Evolutionary conservation across 441 rosid genomes (phyloP).

Genomic region (Populus hybrid): DNA sequence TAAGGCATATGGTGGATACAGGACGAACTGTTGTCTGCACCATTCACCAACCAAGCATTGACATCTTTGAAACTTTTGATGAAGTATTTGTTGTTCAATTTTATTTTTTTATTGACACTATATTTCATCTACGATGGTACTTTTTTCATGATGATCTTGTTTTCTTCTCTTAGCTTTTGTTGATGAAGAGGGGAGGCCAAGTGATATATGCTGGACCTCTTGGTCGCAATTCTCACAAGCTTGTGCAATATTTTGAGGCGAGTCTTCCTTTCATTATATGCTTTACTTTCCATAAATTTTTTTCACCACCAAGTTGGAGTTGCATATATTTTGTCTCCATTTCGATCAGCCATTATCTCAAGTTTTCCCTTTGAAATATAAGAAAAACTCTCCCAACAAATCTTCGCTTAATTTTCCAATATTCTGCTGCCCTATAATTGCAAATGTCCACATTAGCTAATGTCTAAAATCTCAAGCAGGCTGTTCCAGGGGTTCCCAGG

Average conservation of each 20-base stretch:
- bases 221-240: slow-evolving; percentile 46
- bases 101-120: neutral
- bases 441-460: slow-evolving; percentile 2
- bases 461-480: slow-evolving; percentile 29
- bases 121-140: too few relatives aligned
- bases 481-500: slow-evolving; percentile 50
- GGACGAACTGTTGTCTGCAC: slow-evolving; percentile 88
- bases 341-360: neutral
- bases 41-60: slow-evolving; percentile 85
- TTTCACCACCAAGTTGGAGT: neutral
- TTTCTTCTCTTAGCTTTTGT: slow-evolving; percentile 30
- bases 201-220: slow-evolving; percentile 56
- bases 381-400: neutral
- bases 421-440: neutral
- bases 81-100: slow-evolving; percentile 40
- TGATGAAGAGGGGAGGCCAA: slow-evolving; percentile 64
- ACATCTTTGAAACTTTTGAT: slow-evolving; percentile 84
- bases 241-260: slow-evolving; percentile 55
- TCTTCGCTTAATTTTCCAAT: neutral
- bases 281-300: neutral
- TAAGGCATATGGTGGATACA: slow-evolving; percentile 82
- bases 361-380: neutral
- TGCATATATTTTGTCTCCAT: neutral
- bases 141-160: neutral
- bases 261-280: slow-evolving; percentile 1